Percentiles rank a stretch among this genome's conserved stretches.
Conservation (phyloP, 2,329 filamentous ascomycete species). For the Leptoxyphium fumago region DNA sequence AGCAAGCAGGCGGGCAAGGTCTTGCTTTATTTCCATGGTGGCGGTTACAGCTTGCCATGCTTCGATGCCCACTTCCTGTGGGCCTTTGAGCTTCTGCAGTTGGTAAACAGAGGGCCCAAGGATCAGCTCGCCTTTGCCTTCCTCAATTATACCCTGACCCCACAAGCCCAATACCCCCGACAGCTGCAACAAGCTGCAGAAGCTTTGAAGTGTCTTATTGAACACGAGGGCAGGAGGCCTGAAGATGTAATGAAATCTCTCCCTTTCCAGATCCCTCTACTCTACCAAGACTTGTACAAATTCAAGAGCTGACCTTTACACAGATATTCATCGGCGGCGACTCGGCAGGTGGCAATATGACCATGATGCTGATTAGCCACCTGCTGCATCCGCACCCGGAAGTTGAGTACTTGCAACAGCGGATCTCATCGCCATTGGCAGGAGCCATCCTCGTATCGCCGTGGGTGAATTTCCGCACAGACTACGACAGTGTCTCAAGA, state of each 20-base stretch:
- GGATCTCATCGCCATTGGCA: slow-evolving; percentile 29
- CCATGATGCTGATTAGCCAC: slow-evolving; percentile 33
- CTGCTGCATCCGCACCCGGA: slow-evolving; percentile 42
- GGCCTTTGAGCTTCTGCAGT: slow-evolving; percentile 28
- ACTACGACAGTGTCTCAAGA: slow-evolving; percentile 26
- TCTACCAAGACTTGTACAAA: no score
- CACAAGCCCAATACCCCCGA: slow-evolving; percentile 30
- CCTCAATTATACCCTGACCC: slow-evolving; percentile 45
- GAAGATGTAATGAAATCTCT: slow-evolving; percentile 15
- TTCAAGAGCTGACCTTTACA: slow-evolving; percentile 1
- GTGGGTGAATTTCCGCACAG: slow-evolving; percentile 39
- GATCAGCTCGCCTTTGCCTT: slow-evolving; percentile 30
- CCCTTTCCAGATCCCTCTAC: slow-evolving; percentile 1
- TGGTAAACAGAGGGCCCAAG: slow-evolving; percentile 21
- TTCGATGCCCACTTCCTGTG: slow-evolving; percentile 34
- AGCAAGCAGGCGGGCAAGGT: slow-evolving; percentile 23
- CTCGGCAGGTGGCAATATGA: slow-evolving; percentile 39
- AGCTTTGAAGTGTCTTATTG: slow-evolving; percentile 28
- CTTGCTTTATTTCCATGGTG: slow-evolving; percentile 36
- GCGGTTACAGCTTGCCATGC: slow-evolving; percentile 40
- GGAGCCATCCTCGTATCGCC: slow-evolving; percentile 42
- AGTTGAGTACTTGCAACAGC: slow-evolving; percentile 24
- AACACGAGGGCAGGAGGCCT: slow-evolving; percentile 21
- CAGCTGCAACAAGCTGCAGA: slow-evolving; percentile 34
- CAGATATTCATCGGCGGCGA: slow-evolving; percentile 36